phyloP scores from a whole-genome alignment of 2,329 filamentous ascomycete genomes.

The Fonsecaea erecta region DNA sequence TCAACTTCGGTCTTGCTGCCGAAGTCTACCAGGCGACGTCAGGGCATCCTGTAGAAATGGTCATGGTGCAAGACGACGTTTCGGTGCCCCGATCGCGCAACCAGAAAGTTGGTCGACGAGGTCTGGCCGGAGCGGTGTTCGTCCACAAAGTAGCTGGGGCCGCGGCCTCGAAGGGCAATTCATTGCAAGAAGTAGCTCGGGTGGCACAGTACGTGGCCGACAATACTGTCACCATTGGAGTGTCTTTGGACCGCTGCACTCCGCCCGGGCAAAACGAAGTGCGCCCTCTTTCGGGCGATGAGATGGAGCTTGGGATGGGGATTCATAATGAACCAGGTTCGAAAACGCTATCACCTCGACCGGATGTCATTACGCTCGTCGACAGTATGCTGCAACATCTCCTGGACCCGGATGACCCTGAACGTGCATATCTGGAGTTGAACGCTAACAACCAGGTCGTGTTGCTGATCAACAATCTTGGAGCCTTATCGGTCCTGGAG shows the following conservation, averaged over 20 bases:
- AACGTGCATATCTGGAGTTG: conserved; percentile 16
- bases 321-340: conserved; percentile 68
- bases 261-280: conserved; percentile 52
- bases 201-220: conserved; percentile 57
- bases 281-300: conserved; percentile 53
- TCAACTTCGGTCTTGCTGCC: conserved; percentile 90
- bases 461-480: conserved; percentile 62
- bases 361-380: conserved; percentile 5
- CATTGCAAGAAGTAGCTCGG: conserved; percentile 57
- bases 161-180: conserved; percentile 54
- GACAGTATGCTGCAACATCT: conserved; percentile 53
- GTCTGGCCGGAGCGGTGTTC: conserved; percentile 65
- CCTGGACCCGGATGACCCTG: conserved; percentile 37
- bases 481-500: conserved; percentile 63
- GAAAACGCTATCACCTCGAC: neutral
- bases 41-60: conserved; percentile 60
- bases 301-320: conserved; percentile 68
- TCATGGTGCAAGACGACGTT: conserved; percentile 69
- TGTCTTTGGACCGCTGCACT: conserved; percentile 66
- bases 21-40: conserved; percentile 76
- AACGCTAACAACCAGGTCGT: conserved; percentile 57
- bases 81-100: conserved; percentile 55
- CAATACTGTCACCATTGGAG: conserved; percentile 62
- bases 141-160: conserved; percentile 64
- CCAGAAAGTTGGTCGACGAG: conserved; percentile 64